Base-by-base conservation (phyloP, 352 stramenopile species). In the Pythium aristosporum region DNA sequence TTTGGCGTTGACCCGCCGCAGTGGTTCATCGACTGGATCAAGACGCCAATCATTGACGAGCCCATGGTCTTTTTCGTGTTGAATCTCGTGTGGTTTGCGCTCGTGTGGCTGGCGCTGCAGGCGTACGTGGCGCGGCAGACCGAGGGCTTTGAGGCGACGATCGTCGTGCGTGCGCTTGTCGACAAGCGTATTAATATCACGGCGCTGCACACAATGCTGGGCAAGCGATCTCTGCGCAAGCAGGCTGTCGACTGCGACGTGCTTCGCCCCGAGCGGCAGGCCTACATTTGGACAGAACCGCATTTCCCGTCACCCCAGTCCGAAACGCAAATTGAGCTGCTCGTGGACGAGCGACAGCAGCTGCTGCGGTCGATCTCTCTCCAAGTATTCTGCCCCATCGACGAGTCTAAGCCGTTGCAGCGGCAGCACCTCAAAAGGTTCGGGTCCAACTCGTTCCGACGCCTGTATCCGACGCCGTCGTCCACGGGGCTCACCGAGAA, bases 1-100 rank as follows among this genome's bases (percentile, higher is more conserved):
- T 99, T 96, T 79, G 92, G 94, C 50, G 82, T 98, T 15, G 72
- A 94, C 0, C 96, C 95, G 65, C 78, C 91, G 28, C 67, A 71
- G 34, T 98, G 89, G 91, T 86, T 96, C 50, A 48, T 91, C 32
- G 68, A 87, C 49, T 92, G 75, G 72, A 79, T 94, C 51, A 87
- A 88, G 51, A 78, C 75, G 44, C 80, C 83, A 49, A 68, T 94
- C 23, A 76, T 92, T 34, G 78, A 85, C 47, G 55, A 67, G 11
- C 81, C 77, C 1, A 58, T 75, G 11, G 64, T 98, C 13, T 78
- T 97, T 28, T 73, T 96, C 9, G 89, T 91, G 66, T 60, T 94
- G 51, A 91, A 97, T 47, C 61, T 89, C 10, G 65, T 89, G 23
- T 82, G 80, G 62, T 84, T 97, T 49, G 69, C 76, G 23, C 70